phyloP scores from a whole-genome alignment of 2,329 filamentous ascomycete species.

The Verticillium alfalfae region DNA sequence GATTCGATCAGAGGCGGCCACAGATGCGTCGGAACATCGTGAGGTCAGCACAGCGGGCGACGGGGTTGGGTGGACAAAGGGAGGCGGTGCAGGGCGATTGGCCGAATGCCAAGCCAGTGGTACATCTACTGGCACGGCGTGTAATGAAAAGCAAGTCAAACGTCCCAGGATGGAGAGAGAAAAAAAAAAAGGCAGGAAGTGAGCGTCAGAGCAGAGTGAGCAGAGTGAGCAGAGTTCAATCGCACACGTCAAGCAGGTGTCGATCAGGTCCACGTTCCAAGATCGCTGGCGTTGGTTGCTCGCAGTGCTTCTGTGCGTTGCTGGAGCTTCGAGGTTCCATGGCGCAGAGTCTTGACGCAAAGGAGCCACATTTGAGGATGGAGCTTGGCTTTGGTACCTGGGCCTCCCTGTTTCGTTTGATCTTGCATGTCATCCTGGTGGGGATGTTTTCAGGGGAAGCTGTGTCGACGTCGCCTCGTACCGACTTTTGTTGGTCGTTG shows the following conservation, averaged over 20 bases:
- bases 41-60: neutral
- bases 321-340: neutral
- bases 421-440: neutral
- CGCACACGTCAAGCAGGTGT: neutral
- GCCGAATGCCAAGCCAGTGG: neutral
- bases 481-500: neutral
- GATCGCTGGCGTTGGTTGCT: neutral
- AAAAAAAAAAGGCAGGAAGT: neutral
- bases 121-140: neutral
- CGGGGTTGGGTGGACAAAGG: neutral
- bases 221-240: neutral
- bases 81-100: neutral
- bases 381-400: neutral
- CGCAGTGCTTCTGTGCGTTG: neutral
- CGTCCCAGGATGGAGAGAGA: neutral
- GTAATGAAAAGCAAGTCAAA: too few relatives aligned
- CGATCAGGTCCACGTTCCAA: neutral
- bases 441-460: neutral
- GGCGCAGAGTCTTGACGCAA: neutral
- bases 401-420: neutral
- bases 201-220: neutral
- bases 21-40: neutral
- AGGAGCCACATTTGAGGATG: neutral
- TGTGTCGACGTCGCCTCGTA: neutral
- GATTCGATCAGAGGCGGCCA: neutral